Conservation (phyloP, 495 filamentous ascomycete genomes). For the Tuber indicum region DNA sequence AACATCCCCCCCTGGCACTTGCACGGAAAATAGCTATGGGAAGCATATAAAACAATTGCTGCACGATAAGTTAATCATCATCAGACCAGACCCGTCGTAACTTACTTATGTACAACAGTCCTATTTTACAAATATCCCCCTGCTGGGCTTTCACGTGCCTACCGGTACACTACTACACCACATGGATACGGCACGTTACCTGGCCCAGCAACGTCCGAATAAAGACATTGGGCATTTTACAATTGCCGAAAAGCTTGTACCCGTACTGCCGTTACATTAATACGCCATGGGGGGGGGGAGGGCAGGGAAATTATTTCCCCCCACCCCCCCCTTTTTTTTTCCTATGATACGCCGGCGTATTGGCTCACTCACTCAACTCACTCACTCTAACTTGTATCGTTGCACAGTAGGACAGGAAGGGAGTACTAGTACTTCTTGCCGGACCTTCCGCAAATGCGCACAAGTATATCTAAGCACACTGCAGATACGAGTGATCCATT, state of each 20-base stretch:
- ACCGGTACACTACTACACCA: neutral
- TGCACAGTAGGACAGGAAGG: neutral
- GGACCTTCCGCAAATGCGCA: neutral
- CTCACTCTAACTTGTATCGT: neutral
- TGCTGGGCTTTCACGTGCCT: neutral
- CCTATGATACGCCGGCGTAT: neutral
- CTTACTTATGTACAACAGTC: neutral
- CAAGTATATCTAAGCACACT: neutral
- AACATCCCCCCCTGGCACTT: too few relatives aligned
- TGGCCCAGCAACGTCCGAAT: neutral
- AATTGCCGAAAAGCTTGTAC: neutral
- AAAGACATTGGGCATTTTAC: neutral
- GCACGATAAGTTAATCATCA: neutral
- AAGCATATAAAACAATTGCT: neutral
- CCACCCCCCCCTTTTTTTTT: too few relatives aligned
- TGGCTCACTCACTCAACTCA: neutral
- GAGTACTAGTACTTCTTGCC: neutral
- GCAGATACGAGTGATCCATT: neutral
- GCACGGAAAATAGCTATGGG: neutral
- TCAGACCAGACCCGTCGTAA: neutral
- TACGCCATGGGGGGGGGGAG: neutral
- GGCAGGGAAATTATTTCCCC: neutral
- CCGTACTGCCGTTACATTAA: neutral
- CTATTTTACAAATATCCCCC: neutral
- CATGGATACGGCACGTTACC: neutral